Conservation (phyloP, 768 basidiomycete genomes). For the Lactarius sp. region DNA sequence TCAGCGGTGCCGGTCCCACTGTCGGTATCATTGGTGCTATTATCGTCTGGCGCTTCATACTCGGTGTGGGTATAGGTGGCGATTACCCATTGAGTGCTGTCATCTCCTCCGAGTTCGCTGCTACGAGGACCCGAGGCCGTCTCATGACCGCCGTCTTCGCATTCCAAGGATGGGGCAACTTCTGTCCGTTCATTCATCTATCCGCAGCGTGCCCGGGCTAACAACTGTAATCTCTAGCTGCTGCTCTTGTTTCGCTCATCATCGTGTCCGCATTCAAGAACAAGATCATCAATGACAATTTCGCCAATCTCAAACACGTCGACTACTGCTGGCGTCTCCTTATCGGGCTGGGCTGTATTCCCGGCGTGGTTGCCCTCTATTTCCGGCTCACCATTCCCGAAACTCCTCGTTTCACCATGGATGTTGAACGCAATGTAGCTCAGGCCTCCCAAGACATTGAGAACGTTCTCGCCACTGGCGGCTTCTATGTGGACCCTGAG, state of each 20-base stretch:
- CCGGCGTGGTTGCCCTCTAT: constrained; percentile 76
- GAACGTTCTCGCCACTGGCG: constrained; percentile 52
- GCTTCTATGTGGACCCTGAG: constrained; percentile 48
- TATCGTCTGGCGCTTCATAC: constrained; percentile 80
- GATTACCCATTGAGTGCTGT: constrained; percentile 85
- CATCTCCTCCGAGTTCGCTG: constrained; percentile 86
- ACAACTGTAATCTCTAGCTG: constrained; percentile 36
- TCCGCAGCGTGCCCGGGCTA: neutral
- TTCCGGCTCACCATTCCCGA: constrained; percentile 93
- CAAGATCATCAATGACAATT: constrained; percentile 43
- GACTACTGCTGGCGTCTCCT: constrained; percentile 84
- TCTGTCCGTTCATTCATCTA: constrained; percentile 42
- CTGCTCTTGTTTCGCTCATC: constrained; percentile 62
- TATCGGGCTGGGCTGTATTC: constrained; percentile 84
- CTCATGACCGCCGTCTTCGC: constrained; percentile 91
- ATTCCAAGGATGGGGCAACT: constrained; percentile 83
- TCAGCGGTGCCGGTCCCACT: constrained; percentile 62
- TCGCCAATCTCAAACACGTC: constrained; percentile 43
- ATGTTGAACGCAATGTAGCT: constrained; percentile 78
- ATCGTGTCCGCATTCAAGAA: constrained; percentile 65
- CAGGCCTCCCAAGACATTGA: constrained; percentile 73
- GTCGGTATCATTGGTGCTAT: constrained; percentile 71
- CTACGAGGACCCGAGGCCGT: constrained; percentile 69
- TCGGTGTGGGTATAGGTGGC: constrained; percentile 83
- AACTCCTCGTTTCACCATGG: constrained; percentile 89